Base-by-base conservation (phyloP, 345 rosid species). In the Hibiscus syriacus region DNA sequence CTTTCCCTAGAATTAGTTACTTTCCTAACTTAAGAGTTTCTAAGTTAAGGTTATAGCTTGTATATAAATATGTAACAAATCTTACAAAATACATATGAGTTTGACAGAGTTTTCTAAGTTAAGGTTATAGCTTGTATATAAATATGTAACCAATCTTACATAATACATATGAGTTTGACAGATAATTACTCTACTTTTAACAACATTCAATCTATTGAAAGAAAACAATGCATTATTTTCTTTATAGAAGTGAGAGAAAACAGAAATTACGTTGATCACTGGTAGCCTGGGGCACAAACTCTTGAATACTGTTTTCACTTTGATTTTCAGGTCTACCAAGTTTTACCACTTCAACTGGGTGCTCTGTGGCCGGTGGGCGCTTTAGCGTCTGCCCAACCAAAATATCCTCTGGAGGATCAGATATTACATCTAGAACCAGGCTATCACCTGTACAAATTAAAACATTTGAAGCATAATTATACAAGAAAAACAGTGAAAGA, bases 191-290 rank as follows among this genome's bases (percentile, higher is more conserved):
- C n/a, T n/a, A n/a, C n/a, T n/a, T n/a, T n/a, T n/a, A n/a, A n/a
- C n/a, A 76, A 82, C 64, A 78, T 68, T 67, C 68, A 72, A 76
- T 69, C 63, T 68, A 71, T 52, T 73, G 43, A 67, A 55, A 61
- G 62, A 65, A 32, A 74, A 45, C 65, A 50, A 66, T 70, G 32
- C 29, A 41, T 58, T 60, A 73, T 64, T 58, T 65, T 36, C 79
- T 45, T 49, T 67, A 14, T 58, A 26, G 11, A 55, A 53, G 74
- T 34, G 70, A 80, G 55, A 81, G 76, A 41, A 74, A 71, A 57
- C 71, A 67, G 71, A 74, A 78, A 81, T 90, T 91, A 93, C 99
- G 83, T 84, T 84, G 92, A 78, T 82, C 83, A 78, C 76, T 46
- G 63, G 72, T 65, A 59, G 73, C 62, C 67, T 73, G 70, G 22